phyloP scores from a whole-genome alignment of 768 basidiomycete species.

The Antrodiella citrinella region DNA sequence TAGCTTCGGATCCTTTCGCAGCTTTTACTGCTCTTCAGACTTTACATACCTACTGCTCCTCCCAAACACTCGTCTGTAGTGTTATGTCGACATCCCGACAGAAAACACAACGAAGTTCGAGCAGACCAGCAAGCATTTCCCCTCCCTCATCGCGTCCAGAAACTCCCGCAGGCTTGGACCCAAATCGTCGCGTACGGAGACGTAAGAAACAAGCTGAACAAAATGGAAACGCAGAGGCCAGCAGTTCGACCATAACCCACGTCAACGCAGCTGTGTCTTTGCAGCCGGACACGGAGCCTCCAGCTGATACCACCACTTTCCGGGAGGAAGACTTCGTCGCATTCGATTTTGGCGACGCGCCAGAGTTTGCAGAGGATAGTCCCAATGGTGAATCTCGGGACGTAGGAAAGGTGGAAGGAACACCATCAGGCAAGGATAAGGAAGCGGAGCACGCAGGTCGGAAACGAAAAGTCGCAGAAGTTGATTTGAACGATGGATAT shows the following conservation, averaged over 20 bases:
- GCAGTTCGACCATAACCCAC: no score
- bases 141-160: not conserved
- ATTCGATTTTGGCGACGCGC: slow-evolving; percentile 20
- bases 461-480: slow-evolving; percentile 42
- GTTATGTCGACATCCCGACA: no score
- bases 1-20: no score
- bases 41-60: no score
- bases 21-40: no score
- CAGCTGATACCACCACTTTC: slow-evolving; percentile 5
- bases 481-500: slow-evolving; percentile 42
- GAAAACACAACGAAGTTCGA: no score
- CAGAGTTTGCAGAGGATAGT: not conserved
- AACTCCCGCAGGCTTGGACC: not conserved
- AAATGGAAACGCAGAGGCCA: no score
- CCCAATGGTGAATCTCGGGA: no score
- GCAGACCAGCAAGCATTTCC: not conserved
- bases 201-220: no score
- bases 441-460: slow-evolving; percentile 17
- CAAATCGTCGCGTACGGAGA: not conserved
- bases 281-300: not conserved
- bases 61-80: no score
- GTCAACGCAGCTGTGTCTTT: no score
- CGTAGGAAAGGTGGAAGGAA: slow-evolving; percentile 1
- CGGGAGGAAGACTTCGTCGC: slow-evolving; percentile 23
- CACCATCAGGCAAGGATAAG: not conserved